A percentile compares a stretch with the other conserved stretches of the same genome.
These are phyloP conservation scores for Entomophthora muscae DNA, from an alignment of 371 early-diverging fungal genomes.

Conservation along the genomic window DNA sequence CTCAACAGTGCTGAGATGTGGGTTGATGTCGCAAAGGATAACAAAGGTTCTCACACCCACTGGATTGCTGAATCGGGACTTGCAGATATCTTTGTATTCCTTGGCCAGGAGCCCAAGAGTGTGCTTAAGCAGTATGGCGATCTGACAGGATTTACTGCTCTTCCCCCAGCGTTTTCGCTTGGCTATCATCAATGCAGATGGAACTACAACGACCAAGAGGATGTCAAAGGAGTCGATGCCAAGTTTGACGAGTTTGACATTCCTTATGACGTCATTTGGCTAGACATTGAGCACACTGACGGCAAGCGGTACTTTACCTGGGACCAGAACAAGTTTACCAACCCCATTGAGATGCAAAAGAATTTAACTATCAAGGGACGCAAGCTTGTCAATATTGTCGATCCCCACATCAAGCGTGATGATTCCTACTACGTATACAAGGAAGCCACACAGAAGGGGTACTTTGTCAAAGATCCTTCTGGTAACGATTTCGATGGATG, in stretches of 20 bases:
- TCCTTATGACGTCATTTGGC: constrained; percentile 87
- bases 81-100: constrained; percentile 76
- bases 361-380: constrained; percentile 48
- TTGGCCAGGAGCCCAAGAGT: constrained; percentile 55
- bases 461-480: constrained; percentile 60
- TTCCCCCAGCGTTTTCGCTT: constrained; percentile 77
- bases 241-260: constrained; percentile 70
- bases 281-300: constrained; percentile 89
- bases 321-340: constrained; percentile 72
- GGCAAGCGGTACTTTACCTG: constrained; percentile 83
- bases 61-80: constrained; percentile 90
- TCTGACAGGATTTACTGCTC: constrained; percentile 61
- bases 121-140: constrained; percentile 50
- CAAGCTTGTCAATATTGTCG: constrained; percentile 88
- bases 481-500: constrained; percentile 64
- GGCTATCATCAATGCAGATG: constrained; percentile 90
- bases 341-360: constrained; percentile 72
- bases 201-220: constrained; percentile 77
- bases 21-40: constrained; percentile 64
- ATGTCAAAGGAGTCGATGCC: constrained; percentile 60
- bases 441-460: constrained; percentile 46
- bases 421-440: constrained; percentile 51
- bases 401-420: constrained; percentile 91
- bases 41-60: constrained; percentile 45
- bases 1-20: constrained; percentile 92